Evolutionary conservation across 768 basidiomycete genomes (phyloP).

Genomic region (Lactarius evosmus): DNA sequence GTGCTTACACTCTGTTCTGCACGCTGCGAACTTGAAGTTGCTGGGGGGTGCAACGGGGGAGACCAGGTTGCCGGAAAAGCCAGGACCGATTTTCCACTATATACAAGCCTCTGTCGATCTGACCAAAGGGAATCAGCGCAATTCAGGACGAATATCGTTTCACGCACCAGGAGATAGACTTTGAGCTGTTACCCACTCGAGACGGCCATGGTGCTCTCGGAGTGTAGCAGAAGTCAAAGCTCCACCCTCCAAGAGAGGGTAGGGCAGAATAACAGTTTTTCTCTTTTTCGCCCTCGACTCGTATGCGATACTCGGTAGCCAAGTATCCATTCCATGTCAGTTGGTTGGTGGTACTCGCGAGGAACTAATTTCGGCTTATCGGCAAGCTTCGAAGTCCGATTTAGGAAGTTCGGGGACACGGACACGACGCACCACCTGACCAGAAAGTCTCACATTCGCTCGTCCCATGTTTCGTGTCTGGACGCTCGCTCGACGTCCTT

Average conservation of each 20-base stretch:
- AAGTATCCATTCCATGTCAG: conserved; percentile 25
- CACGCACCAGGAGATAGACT: conserved; percentile 19
- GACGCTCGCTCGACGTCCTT: conserved; percentile 42
- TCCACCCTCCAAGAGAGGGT: conserved; percentile 58
- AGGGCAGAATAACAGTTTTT: conserved; percentile 35
- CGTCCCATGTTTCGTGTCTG: conserved; percentile 43
- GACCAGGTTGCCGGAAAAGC: conserved; percentile 61
- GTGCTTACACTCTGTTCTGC: conserved; percentile 63
- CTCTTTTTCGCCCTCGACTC: conserved; percentile 12
- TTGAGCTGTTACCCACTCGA: conserved; percentile 53
- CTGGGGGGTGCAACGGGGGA: conserved; percentile 33
- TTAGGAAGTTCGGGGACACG: not conserved
- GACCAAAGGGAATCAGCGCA: conserved; percentile 17
- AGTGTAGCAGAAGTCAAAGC: conserved; percentile 56
- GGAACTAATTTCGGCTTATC: too few relatives aligned
- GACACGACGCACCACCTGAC: not conserved
- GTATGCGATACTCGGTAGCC: conserved; percentile 11
- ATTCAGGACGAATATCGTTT: not conserved
- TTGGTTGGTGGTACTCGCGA: too few relatives aligned
- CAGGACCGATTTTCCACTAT: conserved; percentile 35
- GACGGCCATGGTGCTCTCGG: conserved; percentile 39
- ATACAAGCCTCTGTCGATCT: conserved; percentile 36
- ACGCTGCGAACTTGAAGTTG: conserved; percentile 43
- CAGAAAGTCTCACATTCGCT: not conserved
- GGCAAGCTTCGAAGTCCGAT: conserved; percentile 14